phyloP scores from a whole-genome alignment of 805 yeast genomes.

The Candida parachauliodes region DNA sequence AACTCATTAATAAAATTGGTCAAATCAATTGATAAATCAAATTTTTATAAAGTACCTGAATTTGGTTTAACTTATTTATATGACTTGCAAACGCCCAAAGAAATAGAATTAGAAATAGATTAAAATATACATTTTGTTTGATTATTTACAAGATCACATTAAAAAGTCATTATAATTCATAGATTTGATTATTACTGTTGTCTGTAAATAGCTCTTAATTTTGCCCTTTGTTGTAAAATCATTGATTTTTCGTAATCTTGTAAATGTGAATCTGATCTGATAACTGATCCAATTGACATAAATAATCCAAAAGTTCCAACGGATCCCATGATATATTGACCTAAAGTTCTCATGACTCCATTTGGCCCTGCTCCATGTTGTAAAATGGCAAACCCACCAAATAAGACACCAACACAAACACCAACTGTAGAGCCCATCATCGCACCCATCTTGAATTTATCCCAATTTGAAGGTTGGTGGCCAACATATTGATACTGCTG shows the following conservation, averaged over 20 bases:
- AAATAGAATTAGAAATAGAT: conserved; percentile 12
- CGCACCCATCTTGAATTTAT: conserved; percentile 97
- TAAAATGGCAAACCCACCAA: conserved; percentile 88
- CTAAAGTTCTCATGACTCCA: conserved; percentile 93
- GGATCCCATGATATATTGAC: conserved; percentile 94
- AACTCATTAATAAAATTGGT: conserved; percentile 52
- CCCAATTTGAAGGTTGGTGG: conserved; percentile 78
- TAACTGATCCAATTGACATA: conserved; percentile 94
- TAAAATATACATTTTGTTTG: neutral
- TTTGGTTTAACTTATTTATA: conserved; percentile 70
- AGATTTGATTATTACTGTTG: neutral
- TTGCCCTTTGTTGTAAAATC: conserved; percentile 26
- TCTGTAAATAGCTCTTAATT: conserved; percentile 27
- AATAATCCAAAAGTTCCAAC: conserved; percentile 96
- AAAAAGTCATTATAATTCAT: neutral
- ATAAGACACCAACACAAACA: conserved; percentile 89
- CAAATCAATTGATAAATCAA: conserved; percentile 24
- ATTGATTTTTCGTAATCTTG: conserved; percentile 28
- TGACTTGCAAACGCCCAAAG: conserved; percentile 25
- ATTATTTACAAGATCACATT: conserved; percentile 3
- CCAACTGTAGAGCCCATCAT: conserved; percentile 94
- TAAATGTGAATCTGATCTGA: conserved; percentile 62
- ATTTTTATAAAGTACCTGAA: conserved; percentile 59
- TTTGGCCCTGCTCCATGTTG: conserved; percentile 98
- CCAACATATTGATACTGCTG: conserved; percentile 56